Percentiles rank a stretch among this genome's conserved stretches.
Conservation (phyloP, 2,329 filamentous ascomycete species). For the Xylariaceae sp. region DNA sequence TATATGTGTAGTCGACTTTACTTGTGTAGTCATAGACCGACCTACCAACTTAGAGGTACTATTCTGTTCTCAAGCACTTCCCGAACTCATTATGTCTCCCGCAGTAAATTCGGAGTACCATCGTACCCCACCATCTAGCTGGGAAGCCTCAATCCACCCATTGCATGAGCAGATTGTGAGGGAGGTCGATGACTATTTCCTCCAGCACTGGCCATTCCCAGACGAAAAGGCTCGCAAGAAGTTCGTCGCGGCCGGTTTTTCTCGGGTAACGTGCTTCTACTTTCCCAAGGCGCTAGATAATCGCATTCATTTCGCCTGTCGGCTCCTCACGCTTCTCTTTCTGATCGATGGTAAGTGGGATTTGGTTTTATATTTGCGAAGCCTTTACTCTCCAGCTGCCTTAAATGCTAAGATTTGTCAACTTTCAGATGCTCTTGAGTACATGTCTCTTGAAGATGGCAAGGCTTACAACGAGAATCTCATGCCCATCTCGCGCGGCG, state of each 20-base stretch:
- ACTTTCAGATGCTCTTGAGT: neutral
- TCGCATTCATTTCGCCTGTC: slow-evolving; percentile 38
- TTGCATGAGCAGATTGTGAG: slow-evolving; percentile 23
- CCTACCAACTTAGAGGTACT: neutral
- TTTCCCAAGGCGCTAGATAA: slow-evolving; percentile 38
- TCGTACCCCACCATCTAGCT: slow-evolving; percentile 4
- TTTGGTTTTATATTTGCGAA: slow-evolving; percentile 19
- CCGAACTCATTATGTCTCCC: neutral
- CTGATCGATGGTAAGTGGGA: slow-evolving; percentile 35
- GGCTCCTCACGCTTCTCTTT: slow-evolving; percentile 40
- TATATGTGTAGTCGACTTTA: too few relatives aligned
- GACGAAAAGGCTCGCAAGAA: slow-evolving; percentile 29
- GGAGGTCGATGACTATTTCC: slow-evolving; percentile 25
- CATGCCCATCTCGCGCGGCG: neutral
- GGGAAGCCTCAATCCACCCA: slow-evolving; percentile 24
- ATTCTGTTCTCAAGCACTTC: neutral
- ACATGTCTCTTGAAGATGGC: slow-evolving; percentile 8
- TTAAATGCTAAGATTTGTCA: neutral
- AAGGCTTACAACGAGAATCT: slow-evolving; percentile 5
- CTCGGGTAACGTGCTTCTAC: slow-evolving; percentile 38
- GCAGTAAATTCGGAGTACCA: neutral
- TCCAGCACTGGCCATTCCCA: slow-evolving; percentile 8
- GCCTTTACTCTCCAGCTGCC: neutral
- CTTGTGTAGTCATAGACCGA: neutral
- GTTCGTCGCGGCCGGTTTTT: slow-evolving; percentile 35